These are phyloP conservation scores for Sicyos edulis DNA, from an alignment of 306 rosid species.

Conservation along the genomic window DNA sequence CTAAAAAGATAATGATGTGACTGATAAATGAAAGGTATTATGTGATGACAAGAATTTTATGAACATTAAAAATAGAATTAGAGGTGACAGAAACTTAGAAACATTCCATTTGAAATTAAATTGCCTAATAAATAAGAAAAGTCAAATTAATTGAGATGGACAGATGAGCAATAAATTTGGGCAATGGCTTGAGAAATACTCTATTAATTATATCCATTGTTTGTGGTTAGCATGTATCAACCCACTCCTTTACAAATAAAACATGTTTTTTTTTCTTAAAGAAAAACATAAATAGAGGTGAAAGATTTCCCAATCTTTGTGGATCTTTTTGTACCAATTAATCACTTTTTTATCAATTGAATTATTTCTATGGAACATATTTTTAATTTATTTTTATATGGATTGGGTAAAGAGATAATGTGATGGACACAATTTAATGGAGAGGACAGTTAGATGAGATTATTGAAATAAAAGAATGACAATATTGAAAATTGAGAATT, in stretches of 20 bases:
- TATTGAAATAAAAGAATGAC: too few species aligned
- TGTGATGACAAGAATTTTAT: background rate
- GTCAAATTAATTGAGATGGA: background rate
- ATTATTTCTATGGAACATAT: background rate
- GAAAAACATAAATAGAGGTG: background rate
- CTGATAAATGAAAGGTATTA: background rate
- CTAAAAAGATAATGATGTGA: background rate
- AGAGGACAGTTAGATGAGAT: too few species aligned
- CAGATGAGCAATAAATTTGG: background rate
- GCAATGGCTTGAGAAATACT: background rate
- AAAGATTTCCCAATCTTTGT: background rate
- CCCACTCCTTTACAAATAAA: too few species aligned
- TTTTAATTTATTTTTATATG: too few species aligned
- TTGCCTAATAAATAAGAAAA: background rate
- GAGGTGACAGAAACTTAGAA: background rate
- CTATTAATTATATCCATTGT: background rate
- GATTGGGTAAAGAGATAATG: too few species aligned
- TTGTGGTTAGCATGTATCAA: slow-evolving; percentile 10
- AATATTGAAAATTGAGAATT: too few species aligned
- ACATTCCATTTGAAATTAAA: background rate
- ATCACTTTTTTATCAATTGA: background rate
- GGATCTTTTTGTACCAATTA: background rate
- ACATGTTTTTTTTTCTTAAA: background rate
- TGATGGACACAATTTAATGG: too few species aligned
- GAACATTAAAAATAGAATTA: background rate